Percentiles rank a stretch among this genome's conserved stretches.
phyloP scores from a whole-genome alignment of 805 yeast genomes.

The Nakazawaea anatomiae region DNA sequence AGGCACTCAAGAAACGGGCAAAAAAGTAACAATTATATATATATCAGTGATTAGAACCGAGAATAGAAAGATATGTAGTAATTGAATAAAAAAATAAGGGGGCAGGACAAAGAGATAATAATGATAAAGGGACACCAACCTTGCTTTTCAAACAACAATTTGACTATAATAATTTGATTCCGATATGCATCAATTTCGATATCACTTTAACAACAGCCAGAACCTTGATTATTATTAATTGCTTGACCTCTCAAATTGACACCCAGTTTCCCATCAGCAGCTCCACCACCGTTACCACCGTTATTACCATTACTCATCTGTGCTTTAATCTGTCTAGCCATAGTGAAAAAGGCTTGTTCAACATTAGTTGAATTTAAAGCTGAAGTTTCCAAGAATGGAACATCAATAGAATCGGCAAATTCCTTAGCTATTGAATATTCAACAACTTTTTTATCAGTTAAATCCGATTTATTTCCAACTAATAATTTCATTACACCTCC shows the following conservation, averaged over 20 bases:
- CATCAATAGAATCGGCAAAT: conserved; percentile 91
- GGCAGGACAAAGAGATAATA: too few species aligned
- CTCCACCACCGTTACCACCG: conserved; percentile 35
- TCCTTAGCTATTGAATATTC: conserved; percentile 96
- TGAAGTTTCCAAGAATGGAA: conserved; percentile 94
- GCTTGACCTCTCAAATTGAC: conserved; percentile 73
- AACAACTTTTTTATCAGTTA: conserved; percentile 89
- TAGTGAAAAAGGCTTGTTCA: conserved; percentile 96
- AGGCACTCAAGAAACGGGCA: too few species aligned
- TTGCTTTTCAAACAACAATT: too few species aligned
- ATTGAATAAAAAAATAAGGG: too few species aligned
- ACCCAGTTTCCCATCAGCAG: conserved; percentile 43
- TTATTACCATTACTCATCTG: conserved; percentile 62
- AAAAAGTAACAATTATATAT: too few species aligned
- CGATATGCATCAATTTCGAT: too few species aligned
- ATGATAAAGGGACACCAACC: too few species aligned
- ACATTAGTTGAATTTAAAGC: conserved; percentile 95
- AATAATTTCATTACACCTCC: conserved; percentile 94
- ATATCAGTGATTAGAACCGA: too few species aligned
- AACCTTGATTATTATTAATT: conserved; percentile 33
- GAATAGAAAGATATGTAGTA: too few species aligned
- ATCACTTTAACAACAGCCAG: conserved; percentile 40
- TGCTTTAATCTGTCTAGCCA: conserved; percentile 98
- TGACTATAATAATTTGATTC: too few species aligned
- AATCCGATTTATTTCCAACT: conserved; percentile 95